Evolutionary conservation across 306 rosid species (phyloP).

Genomic region (Cicer arietinum): DNA sequence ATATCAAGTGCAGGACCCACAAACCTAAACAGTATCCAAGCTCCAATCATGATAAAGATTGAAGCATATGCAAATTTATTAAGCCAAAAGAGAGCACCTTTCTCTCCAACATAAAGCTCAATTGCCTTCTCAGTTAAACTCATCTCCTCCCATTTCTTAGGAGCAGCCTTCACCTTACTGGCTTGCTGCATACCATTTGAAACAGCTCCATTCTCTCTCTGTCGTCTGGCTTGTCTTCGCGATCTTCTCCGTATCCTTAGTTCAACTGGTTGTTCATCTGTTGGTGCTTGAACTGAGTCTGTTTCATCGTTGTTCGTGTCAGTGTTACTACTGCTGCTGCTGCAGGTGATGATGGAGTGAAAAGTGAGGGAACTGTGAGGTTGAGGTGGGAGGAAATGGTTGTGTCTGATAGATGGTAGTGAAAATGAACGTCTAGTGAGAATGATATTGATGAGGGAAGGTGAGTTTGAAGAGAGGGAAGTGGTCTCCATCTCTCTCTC

Average conservation of each 20-base stretch:
- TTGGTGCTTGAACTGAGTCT: slow-evolving; percentile 45
- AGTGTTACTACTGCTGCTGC: slow-evolving; percentile 30
- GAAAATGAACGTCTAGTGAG: slow-evolving; percentile 43
- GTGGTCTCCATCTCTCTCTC: slow-evolving; percentile 52
- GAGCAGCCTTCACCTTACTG: slow-evolving; percentile 44
- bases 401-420: slow-evolving; percentile 5
- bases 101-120: slow-evolving; percentile 86
- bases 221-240: slow-evolving; percentile 56
- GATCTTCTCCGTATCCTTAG: slow-evolving; percentile 69
- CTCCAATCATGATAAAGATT: slow-evolving; percentile 83
- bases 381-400: slow-evolving; percentile 33
- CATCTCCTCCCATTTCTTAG: slow-evolving; percentile 97
- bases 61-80: slow-evolving; percentile 96
- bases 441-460: slow-evolving; percentile 46
- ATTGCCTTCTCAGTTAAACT: slow-evolving; percentile 68
- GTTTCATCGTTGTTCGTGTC: not conserved
- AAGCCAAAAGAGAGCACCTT: slow-evolving; percentile 83
- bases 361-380: slow-evolving; percentile 41
- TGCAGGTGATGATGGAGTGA: slow-evolving; percentile 51
- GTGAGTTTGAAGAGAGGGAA: slow-evolving; percentile 59
- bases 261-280: slow-evolving; percentile 41
- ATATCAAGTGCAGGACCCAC: slow-evolving; percentile 90
- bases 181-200: slow-evolving; percentile 37
- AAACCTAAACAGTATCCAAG: slow-evolving; percentile 85
- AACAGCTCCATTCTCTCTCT: slow-evolving; percentile 47